A percentile compares a stretch with the other conserved stretches of the same genome.
phyloP scores from a whole-genome alignment of 306 rosid species.

The Arachis hypogaea region DNA sequence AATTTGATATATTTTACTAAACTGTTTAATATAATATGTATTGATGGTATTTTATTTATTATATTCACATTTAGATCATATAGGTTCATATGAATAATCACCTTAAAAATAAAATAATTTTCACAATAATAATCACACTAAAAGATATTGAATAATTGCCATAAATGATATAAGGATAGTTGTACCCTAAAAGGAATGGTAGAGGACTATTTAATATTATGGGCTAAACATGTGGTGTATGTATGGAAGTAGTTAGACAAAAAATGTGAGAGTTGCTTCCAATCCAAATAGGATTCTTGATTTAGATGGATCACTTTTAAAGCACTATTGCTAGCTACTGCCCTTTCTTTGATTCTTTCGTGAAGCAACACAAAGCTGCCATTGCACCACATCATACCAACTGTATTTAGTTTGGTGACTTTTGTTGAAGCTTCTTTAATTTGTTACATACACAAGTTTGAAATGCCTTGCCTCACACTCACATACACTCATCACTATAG shows the following conservation, averaged over 20 bases:
- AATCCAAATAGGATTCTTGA: too few relatives aligned
- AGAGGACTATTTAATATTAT: neutral
- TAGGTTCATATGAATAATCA: too few relatives aligned
- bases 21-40: too few relatives aligned
- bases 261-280: conserved; percentile 49
- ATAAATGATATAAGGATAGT: neutral
- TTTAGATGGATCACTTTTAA: conserved; percentile 48
- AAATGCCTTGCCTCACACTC: conserved; percentile 34
- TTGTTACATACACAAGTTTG: conserved; percentile 16
- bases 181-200: neutral
- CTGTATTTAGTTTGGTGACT: conserved; percentile 44
- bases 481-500: neutral
- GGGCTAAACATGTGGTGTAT: neutral
- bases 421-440: conserved; percentile 30
- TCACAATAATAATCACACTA: too few relatives aligned
- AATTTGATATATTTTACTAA: too few relatives aligned
- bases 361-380: conserved; percentile 83
- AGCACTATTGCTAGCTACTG: neutral
- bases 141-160: too few relatives aligned
- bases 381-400: conserved; percentile 48
- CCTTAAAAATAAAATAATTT: too few relatives aligned
- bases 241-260: conserved; percentile 32
- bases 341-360: conserved; percentile 32
- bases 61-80: too few relatives aligned
- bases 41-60: too few relatives aligned